Conservation (phyloP, 1,284 basidiomycete genomes). For the Microbotryomycetes sp. region DNA sequence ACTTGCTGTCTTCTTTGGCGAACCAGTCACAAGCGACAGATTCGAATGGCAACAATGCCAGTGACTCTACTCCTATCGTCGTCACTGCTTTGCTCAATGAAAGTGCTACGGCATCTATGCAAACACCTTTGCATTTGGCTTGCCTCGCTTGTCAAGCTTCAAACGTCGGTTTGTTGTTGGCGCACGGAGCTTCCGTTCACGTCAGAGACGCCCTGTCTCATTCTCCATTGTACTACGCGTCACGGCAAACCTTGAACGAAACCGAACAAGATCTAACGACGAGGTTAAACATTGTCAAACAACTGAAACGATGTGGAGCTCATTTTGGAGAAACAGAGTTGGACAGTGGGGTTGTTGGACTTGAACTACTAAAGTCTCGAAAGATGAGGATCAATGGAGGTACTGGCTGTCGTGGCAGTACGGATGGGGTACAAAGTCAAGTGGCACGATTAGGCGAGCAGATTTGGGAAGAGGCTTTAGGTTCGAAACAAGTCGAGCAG, state of each 20-base stretch:
- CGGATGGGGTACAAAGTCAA: too few species aligned
- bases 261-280: conserved; percentile 47
- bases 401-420: too few species aligned
- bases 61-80: not conserved
- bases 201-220: conserved; percentile 68
- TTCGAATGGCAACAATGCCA: not conserved
- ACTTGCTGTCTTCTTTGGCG: conserved; percentile 16
- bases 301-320: conserved; percentile 66
- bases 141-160: conserved; percentile 58
- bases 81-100: conserved; percentile 32
- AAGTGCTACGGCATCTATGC: conserved; percentile 42
- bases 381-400: conserved; percentile 1
- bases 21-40: not conserved
- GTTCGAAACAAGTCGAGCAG: not conserved
- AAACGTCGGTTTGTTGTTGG: conserved; percentile 57
- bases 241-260: conserved; percentile 29
- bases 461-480: conserved; percentile 17
- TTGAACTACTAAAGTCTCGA: conserved; percentile 26
- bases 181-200: conserved; percentile 79
- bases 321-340: conserved; percentile 59
- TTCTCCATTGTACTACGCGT: conserved; percentile 52
- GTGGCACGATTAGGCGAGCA: too few species aligned
- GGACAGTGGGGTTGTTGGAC: conserved; percentile 49
- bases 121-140: conserved; percentile 72
- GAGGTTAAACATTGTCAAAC: conserved; percentile 47